A percentile compares a stretch with the other conserved stretches of the same genome.
phyloP scores from a whole-genome alignment of 140 eudicot species.

The Cichorium intybus region DNA sequence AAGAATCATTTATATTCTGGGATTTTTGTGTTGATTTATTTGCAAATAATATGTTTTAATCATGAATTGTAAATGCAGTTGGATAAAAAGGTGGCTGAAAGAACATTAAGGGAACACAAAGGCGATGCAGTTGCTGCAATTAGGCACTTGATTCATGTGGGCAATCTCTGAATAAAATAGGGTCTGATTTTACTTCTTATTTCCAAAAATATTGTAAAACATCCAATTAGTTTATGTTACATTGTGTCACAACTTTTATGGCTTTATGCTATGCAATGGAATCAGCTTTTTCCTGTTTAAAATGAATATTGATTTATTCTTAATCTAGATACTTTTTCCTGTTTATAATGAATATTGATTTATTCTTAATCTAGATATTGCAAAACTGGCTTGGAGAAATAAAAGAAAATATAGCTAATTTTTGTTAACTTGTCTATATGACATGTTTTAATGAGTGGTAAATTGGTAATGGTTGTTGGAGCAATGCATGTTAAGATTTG shows the following conservation, averaged over 20 bases:
- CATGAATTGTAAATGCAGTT: constrained; percentile 32
- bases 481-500: background rate
- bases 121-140: constrained; percentile 98
- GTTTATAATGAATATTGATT: no score
- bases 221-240: background rate
- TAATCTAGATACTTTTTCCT: no score
- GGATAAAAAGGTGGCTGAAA: constrained; percentile 98
- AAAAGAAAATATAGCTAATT: no score
- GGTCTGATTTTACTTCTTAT: background rate
- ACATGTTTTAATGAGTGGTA: no score
- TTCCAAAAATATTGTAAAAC: background rate
- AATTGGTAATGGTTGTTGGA: no score
- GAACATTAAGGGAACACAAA: constrained; percentile 92
- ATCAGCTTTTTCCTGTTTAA: background rate
- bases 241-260: background rate
- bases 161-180: constrained; percentile 5
- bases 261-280: background rate
- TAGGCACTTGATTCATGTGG: constrained; percentile 59
- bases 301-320: no score
- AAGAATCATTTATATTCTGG: background rate
- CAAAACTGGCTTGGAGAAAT: no score
- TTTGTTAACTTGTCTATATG: no score
- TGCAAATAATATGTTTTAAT: background rate
- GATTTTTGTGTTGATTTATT: background rate
- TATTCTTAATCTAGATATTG: no score